These are phyloP conservation scores for Exophiala viscosa DNA, from an alignment of 2,329 filamentous ascomycete genomes.

Conservation along the genomic window DNA sequence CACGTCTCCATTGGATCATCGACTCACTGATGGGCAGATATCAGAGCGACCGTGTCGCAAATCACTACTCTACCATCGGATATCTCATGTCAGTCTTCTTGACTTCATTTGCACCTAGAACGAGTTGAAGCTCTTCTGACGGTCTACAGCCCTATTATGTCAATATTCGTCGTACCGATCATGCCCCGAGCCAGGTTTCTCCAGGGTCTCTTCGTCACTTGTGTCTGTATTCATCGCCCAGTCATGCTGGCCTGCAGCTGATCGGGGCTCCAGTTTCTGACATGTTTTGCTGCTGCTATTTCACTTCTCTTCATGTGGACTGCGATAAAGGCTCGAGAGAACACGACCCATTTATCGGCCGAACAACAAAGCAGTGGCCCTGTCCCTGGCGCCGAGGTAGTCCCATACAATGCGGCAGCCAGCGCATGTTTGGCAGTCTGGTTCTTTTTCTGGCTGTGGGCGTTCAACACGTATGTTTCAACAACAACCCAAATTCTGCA, in stretches of 20 bases:
- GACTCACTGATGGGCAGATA: constrained; percentile 26
- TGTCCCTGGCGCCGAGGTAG: constrained; percentile 25
- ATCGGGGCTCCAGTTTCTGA: constrained; percentile 32
- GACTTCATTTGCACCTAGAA: no score
- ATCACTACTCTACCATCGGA: constrained; percentile 40
- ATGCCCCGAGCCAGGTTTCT: constrained; percentile 70
- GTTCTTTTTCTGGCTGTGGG: constrained; percentile 63
- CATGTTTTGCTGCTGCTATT: constrained; percentile 58
- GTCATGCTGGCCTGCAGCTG: background rate
- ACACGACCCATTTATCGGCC: constrained; percentile 47
- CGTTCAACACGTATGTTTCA: constrained; percentile 18
- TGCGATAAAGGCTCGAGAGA: constrained; percentile 59
- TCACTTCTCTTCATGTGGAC: constrained; percentile 64
- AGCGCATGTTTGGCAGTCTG: constrained; percentile 66
- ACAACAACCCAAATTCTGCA: background rate
- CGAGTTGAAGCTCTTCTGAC: no score
- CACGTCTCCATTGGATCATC: no score
- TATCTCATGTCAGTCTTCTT: constrained; percentile 50
- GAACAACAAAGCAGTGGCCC: constrained; percentile 16
- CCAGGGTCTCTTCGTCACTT: constrained; percentile 64
- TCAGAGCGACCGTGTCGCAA: constrained; percentile 54
- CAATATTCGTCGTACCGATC: constrained; percentile 62
- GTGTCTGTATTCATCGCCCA: constrained; percentile 34
- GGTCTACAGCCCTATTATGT: constrained; percentile 51
- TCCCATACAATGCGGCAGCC: constrained; percentile 66